A percentile compares a stretch with the other conserved stretches of the same genome.
These are phyloP conservation scores for Fraxinus excelsior DNA, from an alignment of 257 asterid genomes.

Conservation along the genomic window DNA sequence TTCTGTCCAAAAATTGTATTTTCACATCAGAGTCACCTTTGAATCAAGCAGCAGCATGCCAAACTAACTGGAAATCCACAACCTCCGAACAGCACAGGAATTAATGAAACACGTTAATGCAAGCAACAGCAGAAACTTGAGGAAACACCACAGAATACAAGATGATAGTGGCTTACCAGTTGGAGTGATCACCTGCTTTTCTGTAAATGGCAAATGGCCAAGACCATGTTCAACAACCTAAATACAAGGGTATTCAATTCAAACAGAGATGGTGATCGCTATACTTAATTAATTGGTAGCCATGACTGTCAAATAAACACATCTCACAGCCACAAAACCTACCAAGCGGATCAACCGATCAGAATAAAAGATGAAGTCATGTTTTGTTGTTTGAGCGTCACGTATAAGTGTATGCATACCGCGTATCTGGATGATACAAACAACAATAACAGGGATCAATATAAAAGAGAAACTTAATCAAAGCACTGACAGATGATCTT, in stretches of 20 bases:
- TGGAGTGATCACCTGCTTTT: slow-evolving; percentile 95
- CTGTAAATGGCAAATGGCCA: slow-evolving; percentile 98
- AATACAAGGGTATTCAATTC: slow-evolving; percentile 23
- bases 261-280: slow-evolving; percentile 15
- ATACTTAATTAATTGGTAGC: not conserved
- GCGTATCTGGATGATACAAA: slow-evolving; percentile 68
- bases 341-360: slow-evolving; percentile 97
- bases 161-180: slow-evolving; percentile 67
- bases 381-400: slow-evolving; percentile 88
- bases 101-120: slow-evolving; percentile 12
- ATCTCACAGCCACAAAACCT: slow-evolving; percentile 33
- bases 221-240: slow-evolving; percentile 99
- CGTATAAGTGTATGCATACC: slow-evolving; percentile 99
- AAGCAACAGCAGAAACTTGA: slow-evolving; percentile 12
- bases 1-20: not conserved
- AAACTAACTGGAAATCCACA: slow-evolving; percentile 7
- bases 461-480: not conserved
- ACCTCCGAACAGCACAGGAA: slow-evolving; percentile 24
- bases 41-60: slow-evolving; percentile 4
- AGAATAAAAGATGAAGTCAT: slow-evolving; percentile 90
- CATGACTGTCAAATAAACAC: slow-evolving; percentile 11
- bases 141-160: slow-evolving; percentile 12
- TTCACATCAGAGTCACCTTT: not conserved
- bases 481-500: not conserved
- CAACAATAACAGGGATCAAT: slow-evolving; percentile 19